Conservation (phyloP, 108 stramenopile genomes). For the Skeletonema potamos region DNA sequence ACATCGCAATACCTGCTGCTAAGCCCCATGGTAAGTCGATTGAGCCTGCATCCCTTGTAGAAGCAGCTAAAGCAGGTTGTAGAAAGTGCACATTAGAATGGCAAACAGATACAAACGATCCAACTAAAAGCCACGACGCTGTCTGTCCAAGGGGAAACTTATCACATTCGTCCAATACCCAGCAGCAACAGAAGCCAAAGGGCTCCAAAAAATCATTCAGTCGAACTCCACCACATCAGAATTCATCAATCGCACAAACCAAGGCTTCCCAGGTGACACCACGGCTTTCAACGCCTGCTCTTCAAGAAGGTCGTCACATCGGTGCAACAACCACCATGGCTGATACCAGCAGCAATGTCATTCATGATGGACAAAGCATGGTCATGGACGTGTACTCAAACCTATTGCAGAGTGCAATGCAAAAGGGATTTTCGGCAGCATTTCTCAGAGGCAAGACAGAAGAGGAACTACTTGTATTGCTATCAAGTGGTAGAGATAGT, state of each 20-base stretch:
- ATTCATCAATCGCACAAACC: background rate
- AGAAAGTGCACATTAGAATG: constrained; percentile 20
- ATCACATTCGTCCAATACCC: background rate
- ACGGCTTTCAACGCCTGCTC: background rate
- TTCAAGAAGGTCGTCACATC: background rate
- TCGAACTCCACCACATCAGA: background rate
- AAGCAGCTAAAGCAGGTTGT: constrained; percentile 19
- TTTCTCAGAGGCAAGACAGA: constrained; percentile 1
- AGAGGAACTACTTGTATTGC: background rate
- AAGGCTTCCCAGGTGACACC: background rate
- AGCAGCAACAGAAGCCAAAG: background rate
- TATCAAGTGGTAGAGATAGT: background rate
- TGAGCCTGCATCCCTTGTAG: background rate
- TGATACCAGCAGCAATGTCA: background rate
- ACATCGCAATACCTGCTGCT: background rate
- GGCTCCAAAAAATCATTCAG: background rate
- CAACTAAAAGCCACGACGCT: background rate
- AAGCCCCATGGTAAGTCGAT: background rate
- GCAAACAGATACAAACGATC: constrained; percentile 20
- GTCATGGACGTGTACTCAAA: background rate
- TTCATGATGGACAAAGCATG: background rate
- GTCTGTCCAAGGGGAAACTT: constrained; percentile 9
- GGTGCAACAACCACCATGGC: background rate
- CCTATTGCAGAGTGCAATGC: background rate
- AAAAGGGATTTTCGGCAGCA: background rate